phyloP scores from a whole-genome alignment of 2,329 filamentous ascomycete genomes.

The Colletotrichum echinochloae region DNA sequence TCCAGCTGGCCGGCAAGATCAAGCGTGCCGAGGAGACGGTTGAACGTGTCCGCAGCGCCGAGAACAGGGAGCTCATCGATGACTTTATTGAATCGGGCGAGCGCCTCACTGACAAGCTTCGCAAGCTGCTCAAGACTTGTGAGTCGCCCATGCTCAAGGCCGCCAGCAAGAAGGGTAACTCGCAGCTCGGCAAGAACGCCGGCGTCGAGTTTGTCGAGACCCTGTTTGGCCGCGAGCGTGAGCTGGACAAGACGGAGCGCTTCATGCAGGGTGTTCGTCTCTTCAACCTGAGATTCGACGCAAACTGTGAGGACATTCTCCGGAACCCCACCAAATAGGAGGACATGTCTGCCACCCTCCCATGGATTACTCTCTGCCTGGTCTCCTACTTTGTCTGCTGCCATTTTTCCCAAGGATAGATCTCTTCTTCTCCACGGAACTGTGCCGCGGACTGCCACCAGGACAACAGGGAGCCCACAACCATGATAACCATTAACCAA shows the following conservation, averaged over 20 bases:
- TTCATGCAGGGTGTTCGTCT: constrained; percentile 90
- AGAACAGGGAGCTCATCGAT: constrained; percentile 84
- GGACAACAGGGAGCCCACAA: constrained; percentile 2
- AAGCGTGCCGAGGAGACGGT: constrained; percentile 88
- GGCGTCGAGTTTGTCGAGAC: constrained; percentile 96
- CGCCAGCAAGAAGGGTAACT: constrained; percentile 79
- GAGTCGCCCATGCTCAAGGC: constrained; percentile 93
- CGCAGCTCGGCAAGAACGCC: constrained; percentile 88
- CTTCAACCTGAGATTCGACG: constrained; percentile 95
- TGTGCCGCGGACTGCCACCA: constrained; percentile 13
- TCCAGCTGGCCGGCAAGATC: constrained; percentile 93
- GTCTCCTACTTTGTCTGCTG: constrained; percentile 37
- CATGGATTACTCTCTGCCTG: constrained; percentile 27
- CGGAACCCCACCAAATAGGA: constrained; percentile 66
- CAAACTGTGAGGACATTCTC: constrained; percentile 93
- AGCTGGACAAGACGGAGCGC: constrained; percentile 90
- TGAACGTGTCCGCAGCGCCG: constrained; percentile 75
- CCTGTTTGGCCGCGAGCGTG: constrained; percentile 91
- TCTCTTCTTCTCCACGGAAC: constrained; percentile 4
- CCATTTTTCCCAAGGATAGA: constrained; percentile 3
- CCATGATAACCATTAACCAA: not conserved
- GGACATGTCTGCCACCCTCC: constrained; percentile 34
- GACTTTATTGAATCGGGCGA: constrained; percentile 93
- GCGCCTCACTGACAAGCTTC: constrained; percentile 85
- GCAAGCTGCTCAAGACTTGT: constrained; percentile 87